Conservation (phyloP, 768 basidiomycete species). For the Saitozyma podzolica region DNA sequence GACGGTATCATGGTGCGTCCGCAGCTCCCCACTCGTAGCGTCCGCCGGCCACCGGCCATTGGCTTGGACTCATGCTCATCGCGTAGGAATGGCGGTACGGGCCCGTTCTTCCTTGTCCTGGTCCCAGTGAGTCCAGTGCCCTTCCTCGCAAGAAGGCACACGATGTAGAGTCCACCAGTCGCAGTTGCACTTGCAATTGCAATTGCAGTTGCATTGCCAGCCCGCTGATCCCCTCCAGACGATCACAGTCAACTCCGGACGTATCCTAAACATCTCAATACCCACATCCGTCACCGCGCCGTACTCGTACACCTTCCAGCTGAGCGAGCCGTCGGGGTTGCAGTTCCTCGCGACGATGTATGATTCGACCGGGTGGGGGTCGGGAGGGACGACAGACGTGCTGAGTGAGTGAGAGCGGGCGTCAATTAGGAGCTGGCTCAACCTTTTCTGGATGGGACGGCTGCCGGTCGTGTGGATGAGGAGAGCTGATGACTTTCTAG, state of each 20-base stretch:
- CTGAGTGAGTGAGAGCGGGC: constrained; percentile 35
- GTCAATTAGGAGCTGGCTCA: no score
- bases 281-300: constrained; percentile 28
- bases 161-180: no score
- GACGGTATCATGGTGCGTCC: constrained; percentile 39
- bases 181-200: no score
- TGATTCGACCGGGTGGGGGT: constrained; percentile 40
- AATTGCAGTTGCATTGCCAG: neutral
- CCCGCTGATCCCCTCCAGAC: constrained; percentile 20
- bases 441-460: no score
- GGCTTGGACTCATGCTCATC: neutral
- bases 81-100: constrained; percentile 33
- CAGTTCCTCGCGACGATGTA: constrained; percentile 47
- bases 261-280: constrained; percentile 46
- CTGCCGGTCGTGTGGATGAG: neutral
- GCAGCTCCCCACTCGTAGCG: neutral
- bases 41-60: no score
- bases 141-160: neutral
- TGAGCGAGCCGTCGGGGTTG: constrained; percentile 45
- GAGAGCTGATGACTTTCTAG: constrained; percentile 19
- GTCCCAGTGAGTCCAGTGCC: constrained; percentile 36
- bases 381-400: constrained; percentile 40
- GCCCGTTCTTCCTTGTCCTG: constrained; percentile 33
- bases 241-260: constrained; percentile 18
- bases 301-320: constrained; percentile 36